phyloP scores from a whole-genome alignment of 257 asterid species.

The Mentha longifolia region DNA sequence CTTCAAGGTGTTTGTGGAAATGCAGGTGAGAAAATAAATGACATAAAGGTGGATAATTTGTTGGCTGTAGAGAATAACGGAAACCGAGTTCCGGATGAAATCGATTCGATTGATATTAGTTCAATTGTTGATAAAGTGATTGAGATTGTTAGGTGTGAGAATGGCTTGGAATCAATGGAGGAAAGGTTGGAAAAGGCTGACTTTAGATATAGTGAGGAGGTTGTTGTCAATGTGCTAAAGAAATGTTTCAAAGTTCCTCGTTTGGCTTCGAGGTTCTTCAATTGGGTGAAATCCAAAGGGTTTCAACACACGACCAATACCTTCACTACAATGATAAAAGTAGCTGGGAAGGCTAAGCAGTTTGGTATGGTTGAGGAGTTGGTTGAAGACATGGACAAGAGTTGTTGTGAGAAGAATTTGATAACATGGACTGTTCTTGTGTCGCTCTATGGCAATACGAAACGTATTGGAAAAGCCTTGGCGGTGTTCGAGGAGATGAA shows the following conservation, averaged over 20 bases:
- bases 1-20: constrained; percentile 63
- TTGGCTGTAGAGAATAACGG: constrained; percentile 20
- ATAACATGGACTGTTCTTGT: constrained; percentile 81
- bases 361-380: constrained; percentile 59
- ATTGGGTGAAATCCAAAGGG: constrained; percentile 62
- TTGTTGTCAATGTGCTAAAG: constrained; percentile 76
- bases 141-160: constrained; percentile 62
- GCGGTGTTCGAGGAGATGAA: constrained; percentile 71
- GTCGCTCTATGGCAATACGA: constrained; percentile 61
- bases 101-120: constrained; percentile 54
- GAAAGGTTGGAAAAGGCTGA: constrained; percentile 54
- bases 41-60: constrained; percentile 17
- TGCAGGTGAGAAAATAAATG: constrained; percentile 44
- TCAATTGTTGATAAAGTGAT: constrained; percentile 68
- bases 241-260: constrained; percentile 83
- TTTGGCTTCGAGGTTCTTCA: constrained; percentile 76
- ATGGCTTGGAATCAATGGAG: constrained; percentile 53
- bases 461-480: constrained; percentile 62
- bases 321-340: constrained; percentile 58
- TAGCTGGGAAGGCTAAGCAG: constrained; percentile 68
- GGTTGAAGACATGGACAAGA: constrained; percentile 64
- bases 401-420: constrained; percentile 50
- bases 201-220: constrained; percentile 52
- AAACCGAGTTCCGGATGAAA: constrained; percentile 22
- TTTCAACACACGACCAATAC: constrained; percentile 59